Conservation (phyloP, 1,139 yeast genomes). For the Pichia terricola region DNA sequence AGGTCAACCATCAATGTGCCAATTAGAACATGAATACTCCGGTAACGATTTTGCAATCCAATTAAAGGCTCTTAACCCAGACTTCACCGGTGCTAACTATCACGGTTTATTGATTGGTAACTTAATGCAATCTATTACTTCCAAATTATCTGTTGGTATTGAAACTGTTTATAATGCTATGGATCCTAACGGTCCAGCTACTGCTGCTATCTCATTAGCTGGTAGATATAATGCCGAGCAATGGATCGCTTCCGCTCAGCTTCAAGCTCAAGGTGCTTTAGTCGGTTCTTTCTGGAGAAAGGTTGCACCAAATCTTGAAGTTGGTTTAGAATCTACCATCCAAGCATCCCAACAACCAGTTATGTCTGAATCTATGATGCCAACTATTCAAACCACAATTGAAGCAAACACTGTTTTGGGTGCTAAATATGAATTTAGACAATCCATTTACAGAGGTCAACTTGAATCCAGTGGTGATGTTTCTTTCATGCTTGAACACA, state of each 20-base stretch:
- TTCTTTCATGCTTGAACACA: constrained; percentile 82
- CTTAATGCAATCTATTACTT: constrained; percentile 78
- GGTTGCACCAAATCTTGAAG: constrained; percentile 88
- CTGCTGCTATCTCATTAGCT: constrained; percentile 83
- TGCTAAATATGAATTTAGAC: constrained; percentile 97
- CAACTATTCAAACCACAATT: constrained; percentile 69
- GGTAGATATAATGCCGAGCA: constrained; percentile 80
- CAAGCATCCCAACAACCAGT: constrained; percentile 73
- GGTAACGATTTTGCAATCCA: constrained; percentile 83
- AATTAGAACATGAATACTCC: constrained; percentile 92
- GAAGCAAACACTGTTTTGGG: constrained; percentile 93
- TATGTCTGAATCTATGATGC: constrained; percentile 59
- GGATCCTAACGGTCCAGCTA: constrained; percentile 77
- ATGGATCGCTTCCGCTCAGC: constrained; percentile 93
- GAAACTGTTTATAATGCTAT: constrained; percentile 83
- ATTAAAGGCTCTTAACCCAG: constrained; percentile 87
- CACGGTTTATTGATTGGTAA: constrained; percentile 92
- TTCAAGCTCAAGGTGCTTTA: constrained; percentile 87
- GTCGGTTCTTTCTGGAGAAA: constrained; percentile 91
- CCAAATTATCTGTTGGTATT: constrained; percentile 78
- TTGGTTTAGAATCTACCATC: constrained; percentile 88
- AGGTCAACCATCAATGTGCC: constrained; percentile 90
- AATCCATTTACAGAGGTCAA: constrained; percentile 92
- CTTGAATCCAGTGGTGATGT: constrained; percentile 88
- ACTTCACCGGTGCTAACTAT: constrained; percentile 59